Evolutionary conservation across 1,284 basidiomycete species (phyloP).

Genomic region (Ustilago bromivora): DNA sequence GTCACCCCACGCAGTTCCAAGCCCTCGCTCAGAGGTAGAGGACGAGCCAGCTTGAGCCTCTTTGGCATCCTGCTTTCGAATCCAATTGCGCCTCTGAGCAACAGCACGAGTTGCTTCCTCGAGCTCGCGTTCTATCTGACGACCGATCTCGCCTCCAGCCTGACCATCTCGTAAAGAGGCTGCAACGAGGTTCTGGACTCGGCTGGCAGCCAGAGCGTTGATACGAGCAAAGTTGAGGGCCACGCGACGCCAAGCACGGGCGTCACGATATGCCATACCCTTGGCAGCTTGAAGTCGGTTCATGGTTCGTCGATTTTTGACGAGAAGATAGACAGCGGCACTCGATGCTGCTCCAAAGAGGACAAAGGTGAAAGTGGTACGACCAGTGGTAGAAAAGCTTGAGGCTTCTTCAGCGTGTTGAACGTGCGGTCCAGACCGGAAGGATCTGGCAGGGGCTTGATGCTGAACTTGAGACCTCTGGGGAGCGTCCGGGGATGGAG

Average conservation of each 20-base stretch:
- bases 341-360: conserved; percentile 41
- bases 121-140: conserved; percentile 43
- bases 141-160: conserved; percentile 28
- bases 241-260: conserved; percentile 49
- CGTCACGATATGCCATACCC: conserved; percentile 37
- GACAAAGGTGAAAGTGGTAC: conserved; percentile 46
- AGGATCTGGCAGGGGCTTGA: not conserved
- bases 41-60: conserved; percentile 14
- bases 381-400: conserved; percentile 6
- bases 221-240: conserved; percentile 47
- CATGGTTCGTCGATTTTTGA: conserved; percentile 36
- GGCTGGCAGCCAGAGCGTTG: conserved; percentile 41
- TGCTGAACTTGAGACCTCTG: not conserved
- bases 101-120: conserved; percentile 37
- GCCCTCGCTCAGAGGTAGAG: conserved; percentile 6
- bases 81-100: conserved; percentile 34
- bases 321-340: conserved; percentile 25
- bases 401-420: not conserved
- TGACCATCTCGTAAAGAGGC: conserved; percentile 30
- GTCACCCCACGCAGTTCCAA: conserved; percentile 23
- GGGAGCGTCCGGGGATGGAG: not conserved
- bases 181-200: conserved; percentile 32
- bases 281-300: conserved; percentile 44
- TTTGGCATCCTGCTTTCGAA: conserved; percentile 30
- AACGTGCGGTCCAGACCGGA: not conserved